A percentile compares a stretch with the other conserved stretches of the same genome.
phyloP scores from a whole-genome alignment of 1,284 basidiomycete genomes.

The Cryptococcus wingfieldii region DNA sequence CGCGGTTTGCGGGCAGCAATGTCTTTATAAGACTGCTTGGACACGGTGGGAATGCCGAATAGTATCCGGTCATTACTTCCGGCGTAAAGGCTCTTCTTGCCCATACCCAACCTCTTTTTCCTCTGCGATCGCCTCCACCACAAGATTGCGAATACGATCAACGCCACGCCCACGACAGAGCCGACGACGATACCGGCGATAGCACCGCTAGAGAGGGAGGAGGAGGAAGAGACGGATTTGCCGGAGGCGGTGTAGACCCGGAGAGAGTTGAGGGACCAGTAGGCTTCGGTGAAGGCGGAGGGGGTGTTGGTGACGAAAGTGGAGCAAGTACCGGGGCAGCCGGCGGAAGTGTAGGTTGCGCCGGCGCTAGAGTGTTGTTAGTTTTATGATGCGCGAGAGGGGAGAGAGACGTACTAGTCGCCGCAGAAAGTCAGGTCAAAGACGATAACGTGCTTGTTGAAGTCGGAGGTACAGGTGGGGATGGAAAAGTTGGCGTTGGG shows the following conservation, averaged over 20 bases:
- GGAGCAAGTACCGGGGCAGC: conserved; percentile 34
- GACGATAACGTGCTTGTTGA: conserved; percentile 42
- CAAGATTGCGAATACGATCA: conserved; percentile 12
- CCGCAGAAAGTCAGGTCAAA: conserved; percentile 48
- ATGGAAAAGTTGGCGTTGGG: conserved; percentile 39
- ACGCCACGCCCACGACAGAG: conserved; percentile 12
- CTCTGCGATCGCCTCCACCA: conserved; percentile 8
- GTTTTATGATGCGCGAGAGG: background rate
- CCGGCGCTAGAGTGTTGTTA: conserved; percentile 18
- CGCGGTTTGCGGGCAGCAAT: conserved; percentile 11
- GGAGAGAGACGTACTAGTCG: conserved; percentile 28
- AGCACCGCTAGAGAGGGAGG: conserved; percentile 18
- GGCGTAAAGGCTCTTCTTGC: background rate
- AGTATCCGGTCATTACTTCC: background rate
- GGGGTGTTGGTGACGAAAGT: conserved; percentile 57
- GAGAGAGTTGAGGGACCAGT: conserved; percentile 61
- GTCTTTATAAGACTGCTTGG: conserved; percentile 9
- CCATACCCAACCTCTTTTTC: background rate
- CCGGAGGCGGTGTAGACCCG: conserved; percentile 53
- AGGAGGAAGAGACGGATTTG: conserved; percentile 12
- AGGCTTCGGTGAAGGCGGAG: conserved; percentile 56
- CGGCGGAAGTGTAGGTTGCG: conserved; percentile 28
- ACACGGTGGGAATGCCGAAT: background rate
- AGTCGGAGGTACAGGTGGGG: conserved; percentile 32
- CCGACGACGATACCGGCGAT: conserved; percentile 35